Evolutionary conservation across 2,329 filamentous ascomycete species (phyloP).

Genomic region (Sporothrix phasma): DNA sequence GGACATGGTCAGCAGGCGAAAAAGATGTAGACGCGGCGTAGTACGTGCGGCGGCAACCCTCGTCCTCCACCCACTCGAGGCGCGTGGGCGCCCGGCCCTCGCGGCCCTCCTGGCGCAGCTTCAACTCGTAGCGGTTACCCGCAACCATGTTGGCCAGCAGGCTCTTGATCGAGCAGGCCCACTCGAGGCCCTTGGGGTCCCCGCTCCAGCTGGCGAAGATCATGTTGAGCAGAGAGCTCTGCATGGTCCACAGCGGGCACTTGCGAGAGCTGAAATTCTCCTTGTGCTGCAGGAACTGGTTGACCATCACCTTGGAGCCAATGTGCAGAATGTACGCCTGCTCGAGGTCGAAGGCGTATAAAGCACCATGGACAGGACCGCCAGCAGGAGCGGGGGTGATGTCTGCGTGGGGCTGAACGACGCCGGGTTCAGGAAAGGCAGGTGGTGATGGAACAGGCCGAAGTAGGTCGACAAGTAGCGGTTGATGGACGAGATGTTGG

Average conservation of each 20-base stretch:
- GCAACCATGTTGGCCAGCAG: conserved; percentile 97
- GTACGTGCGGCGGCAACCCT: conserved; percentile 91
- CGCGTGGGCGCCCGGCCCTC: conserved; percentile 66
- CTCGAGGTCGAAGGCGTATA: conserved; percentile 96
- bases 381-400: conserved; percentile 74
- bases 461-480: conserved; percentile 94
- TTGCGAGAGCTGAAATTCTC: conserved; percentile 98
- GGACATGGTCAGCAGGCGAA: conserved; percentile 85
- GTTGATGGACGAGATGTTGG: conserved; percentile 71
- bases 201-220: conserved; percentile 98
- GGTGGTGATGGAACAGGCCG: conserved; percentile 89
- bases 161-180: conserved; percentile 98
- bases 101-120: conserved; percentile 82
- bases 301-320: conserved; percentile 92
- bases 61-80: conserved; percentile 91
- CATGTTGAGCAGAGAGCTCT: conserved; percentile 95
- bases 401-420: conserved; percentile 76
- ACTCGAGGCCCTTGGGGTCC: conserved; percentile 92
- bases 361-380: conserved; percentile 89
- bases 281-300: conserved; percentile 95
- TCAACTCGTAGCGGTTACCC: conserved; percentile 91
- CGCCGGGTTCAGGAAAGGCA: conserved; percentile 88
- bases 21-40: conserved; percentile 99
- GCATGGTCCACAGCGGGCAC: conserved; percentile 97
- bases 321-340: conserved; percentile 96